Percentiles rank a stretch among this genome's conserved stretches.
Conservation (phyloP, 106 monocot genomes). For the Phalaenopsis equestris region DNA sequence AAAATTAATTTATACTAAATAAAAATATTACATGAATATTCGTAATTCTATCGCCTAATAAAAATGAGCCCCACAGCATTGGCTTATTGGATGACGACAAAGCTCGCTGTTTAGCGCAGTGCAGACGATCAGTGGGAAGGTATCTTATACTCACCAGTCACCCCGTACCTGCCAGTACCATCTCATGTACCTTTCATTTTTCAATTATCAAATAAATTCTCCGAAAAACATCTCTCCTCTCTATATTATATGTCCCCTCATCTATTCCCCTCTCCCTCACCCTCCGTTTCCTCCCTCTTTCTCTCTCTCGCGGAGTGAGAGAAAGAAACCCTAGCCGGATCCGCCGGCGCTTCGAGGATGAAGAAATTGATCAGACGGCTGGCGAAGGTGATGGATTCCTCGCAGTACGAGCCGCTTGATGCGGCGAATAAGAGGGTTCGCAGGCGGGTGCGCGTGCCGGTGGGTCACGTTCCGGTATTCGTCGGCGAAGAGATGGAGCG, state of each 20-base stretch:
- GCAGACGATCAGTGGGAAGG: background rate
- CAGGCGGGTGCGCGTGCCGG: conserved; percentile 16
- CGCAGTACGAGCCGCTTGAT: conserved; percentile 9
- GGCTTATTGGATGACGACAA: background rate
- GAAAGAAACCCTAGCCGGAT: background rate
- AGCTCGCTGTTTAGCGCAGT: background rate
- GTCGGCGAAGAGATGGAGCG: conserved; percentile 74
- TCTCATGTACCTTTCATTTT: conserved; percentile 2
- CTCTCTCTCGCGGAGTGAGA: background rate
- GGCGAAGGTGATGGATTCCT: conserved; percentile 33
- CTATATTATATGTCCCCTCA: background rate
- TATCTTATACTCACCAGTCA: background rate
- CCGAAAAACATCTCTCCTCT: background rate
- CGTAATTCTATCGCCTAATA: no score
- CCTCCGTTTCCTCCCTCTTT: background rate
- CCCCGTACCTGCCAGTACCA: conserved; percentile 4
- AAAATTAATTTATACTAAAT: no score
- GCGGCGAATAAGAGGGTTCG: background rate
- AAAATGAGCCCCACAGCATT: no score
- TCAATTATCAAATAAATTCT: background rate
- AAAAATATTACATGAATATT: no score
- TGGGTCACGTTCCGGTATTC: conserved; percentile 62
- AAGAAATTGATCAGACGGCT: conserved; percentile 44
- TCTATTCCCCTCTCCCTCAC: background rate
- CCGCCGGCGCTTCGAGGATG: conserved; percentile 12